A percentile compares a stretch with the other conserved stretches of the same genome.
phyloP scores from a whole-genome alignment of 306 rosid genomes.

The Cucurbita pepo region DNA sequence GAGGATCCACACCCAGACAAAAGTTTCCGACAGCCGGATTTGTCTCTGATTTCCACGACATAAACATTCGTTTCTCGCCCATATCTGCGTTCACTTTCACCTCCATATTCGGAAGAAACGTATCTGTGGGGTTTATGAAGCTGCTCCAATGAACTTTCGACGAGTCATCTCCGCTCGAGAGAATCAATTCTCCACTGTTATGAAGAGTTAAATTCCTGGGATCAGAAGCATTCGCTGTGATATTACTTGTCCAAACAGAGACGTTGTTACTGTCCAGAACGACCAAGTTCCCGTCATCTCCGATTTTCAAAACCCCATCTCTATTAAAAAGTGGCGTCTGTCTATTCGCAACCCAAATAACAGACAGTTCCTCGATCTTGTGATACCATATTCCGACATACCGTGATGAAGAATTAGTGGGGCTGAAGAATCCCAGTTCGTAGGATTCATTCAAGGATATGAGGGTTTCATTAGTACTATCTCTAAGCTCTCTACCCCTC shows the following conservation, averaged over 20 bases:
- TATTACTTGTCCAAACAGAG: slow-evolving; percentile 33
- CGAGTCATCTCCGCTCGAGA: background rate
- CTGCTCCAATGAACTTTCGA: slow-evolving; percentile 30
- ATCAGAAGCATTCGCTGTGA: background rate
- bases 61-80: slow-evolving; percentile 20
- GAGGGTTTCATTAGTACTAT: slow-evolving; percentile 11
- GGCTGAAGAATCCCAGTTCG: slow-evolving; percentile 55
- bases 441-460: slow-evolving; percentile 21
- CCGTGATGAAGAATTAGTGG: slow-evolving; percentile 14
- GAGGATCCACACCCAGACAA: slow-evolving; percentile 53
- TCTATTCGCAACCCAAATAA: slow-evolving; percentile 71
- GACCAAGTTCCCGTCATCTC: slow-evolving; percentile 31
- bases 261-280: slow-evolving; percentile 20
- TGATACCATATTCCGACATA: slow-evolving; percentile 67
- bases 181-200: slow-evolving; percentile 34
- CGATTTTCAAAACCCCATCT: slow-evolving; percentile 28
- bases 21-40: slow-evolving; percentile 51
- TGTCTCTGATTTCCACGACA: slow-evolving; percentile 49
- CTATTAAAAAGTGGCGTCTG: slow-evolving; percentile 25
- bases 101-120: slow-evolving; percentile 55
- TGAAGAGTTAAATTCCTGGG: slow-evolving; percentile 14
- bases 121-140: slow-evolving; percentile 43
- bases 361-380: slow-evolving; percentile 1
- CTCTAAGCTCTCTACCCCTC: slow-evolving; percentile 13
- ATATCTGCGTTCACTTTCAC: slow-evolving; percentile 12